Evolutionary conservation across 192 early-diverging fungal genomes (phyloP).

Genomic region (Backusella morwellensis): DNA sequence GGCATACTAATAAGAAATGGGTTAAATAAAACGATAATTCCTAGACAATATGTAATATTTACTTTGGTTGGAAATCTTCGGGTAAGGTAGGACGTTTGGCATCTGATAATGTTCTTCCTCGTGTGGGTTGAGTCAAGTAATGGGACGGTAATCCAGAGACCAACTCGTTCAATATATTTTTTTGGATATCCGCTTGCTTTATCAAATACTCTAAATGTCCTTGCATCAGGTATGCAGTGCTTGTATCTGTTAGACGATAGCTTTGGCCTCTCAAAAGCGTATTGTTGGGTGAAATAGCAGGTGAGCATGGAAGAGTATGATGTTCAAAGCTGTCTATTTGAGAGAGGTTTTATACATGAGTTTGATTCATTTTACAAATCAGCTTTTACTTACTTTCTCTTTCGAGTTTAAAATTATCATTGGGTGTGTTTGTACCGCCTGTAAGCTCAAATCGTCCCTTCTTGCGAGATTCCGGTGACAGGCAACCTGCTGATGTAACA

Average conservation of each 20-base stretch:
- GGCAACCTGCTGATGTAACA: not conserved
- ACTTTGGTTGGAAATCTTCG: not conserved
- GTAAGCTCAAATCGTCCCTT: slow-evolving; percentile 37
- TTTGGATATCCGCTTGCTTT: slow-evolving; percentile 11
- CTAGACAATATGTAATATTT: not conserved
- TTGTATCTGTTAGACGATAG: not conserved
- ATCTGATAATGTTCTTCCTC: not conserved
- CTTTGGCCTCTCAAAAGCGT: slow-evolving; percentile 12
- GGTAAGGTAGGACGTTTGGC: not conserved
- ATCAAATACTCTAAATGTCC: slow-evolving; percentile 7
- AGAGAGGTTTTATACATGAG: not conserved
- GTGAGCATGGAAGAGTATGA: not conserved
- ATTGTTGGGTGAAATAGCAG: not conserved
- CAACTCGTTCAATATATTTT: slow-evolving; percentile 2
- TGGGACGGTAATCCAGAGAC: not conserved
- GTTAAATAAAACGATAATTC: not conserved
- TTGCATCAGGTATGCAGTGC: not conserved
- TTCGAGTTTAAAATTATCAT: not conserved
- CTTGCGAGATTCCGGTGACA: slow-evolving; percentile 29
- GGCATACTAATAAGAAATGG: not conserved
- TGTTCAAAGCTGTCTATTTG: not conserved
- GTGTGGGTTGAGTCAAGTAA: too few relatives aligned
- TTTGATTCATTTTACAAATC: not conserved
- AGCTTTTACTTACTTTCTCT: not conserved
- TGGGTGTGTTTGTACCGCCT: slow-evolving; percentile 2